Base-by-base conservation (phyloP, 495 filamentous ascomycete genomes). In the Hypoxylon trugodes region DNA sequence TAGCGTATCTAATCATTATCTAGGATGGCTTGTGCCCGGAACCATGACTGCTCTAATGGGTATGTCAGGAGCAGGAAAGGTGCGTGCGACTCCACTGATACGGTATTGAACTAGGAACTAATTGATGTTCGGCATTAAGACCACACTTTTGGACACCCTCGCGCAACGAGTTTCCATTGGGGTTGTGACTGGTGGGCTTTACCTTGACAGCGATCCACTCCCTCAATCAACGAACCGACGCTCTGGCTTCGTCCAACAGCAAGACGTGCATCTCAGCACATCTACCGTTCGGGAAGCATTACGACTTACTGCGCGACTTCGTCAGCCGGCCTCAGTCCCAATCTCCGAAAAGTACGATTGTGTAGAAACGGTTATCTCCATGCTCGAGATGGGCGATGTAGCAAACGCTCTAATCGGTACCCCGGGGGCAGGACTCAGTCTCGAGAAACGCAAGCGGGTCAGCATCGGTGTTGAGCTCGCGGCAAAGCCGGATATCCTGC, bases 391-490 rank as follows among this genome's bases (percentile, higher is more conserved):
- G 89, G 77, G 85, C 55, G 79, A 85, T 32, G 88, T 87, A 53
- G 86, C 88, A 2, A 87, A 91, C 55, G 89, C 90, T 8, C 76
- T 92, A 30, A 86, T 92, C 26, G 89, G 90, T 60, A 81, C 88
- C 22, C 84, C 87, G 0, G 87, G 87, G 13, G 87, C 90, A 70
- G 64, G 61, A 10, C 54, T 75, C 0, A 68, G 59, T 6, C 59
- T 75, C 1, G 74, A 77, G 51, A 46, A 79, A 67, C 51, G 69
- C 65, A 61, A 87, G 82, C 35, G 86, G 15, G 35, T 93, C 1
- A 92, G 89, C 4, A 92, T 94, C 53, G 90, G 87, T 46, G 89
- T 93, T 9, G 90, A 94, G 64, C 70, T 94, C 18, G 89, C 88
- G 6, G 89, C 90, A 4, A 90, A 89, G 66, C 90, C 90, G 0